Percentiles rank a stretch among this genome's conserved stretches.
Conservation (phyloP, 768 basidiomycete species). For the Kwoniella botswanensis region DNA sequence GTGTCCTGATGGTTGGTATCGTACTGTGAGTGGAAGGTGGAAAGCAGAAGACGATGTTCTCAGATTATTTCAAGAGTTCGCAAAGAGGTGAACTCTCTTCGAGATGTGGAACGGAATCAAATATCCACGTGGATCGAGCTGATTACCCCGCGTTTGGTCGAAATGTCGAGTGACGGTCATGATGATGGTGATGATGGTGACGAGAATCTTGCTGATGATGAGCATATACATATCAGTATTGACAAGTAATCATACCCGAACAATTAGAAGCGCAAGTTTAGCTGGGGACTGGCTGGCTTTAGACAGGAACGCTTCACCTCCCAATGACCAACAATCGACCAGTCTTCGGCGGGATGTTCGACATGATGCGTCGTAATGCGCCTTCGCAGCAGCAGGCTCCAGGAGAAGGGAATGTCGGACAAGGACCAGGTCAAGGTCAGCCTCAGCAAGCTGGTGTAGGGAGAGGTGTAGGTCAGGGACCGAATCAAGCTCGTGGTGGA, state of each 20-base stretch:
- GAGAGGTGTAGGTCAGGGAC: constrained; percentile 6
- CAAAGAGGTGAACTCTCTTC: neutral
- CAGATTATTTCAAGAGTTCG: too few relatives aligned
- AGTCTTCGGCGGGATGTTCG: constrained; percentile 21
- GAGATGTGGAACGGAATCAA: constrained; percentile 3
- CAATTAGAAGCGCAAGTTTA: too few relatives aligned
- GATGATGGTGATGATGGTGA: neutral
- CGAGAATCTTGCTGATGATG: neutral
- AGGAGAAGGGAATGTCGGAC: constrained; percentile 1
- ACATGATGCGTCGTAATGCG: constrained; percentile 20
- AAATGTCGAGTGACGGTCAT: neutral
- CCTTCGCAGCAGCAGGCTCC: constrained; percentile 5
- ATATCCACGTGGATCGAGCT: neutral
- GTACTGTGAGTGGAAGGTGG: constrained; percentile 13
- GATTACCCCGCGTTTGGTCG: neutral
- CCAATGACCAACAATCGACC: constrained; percentile 15
- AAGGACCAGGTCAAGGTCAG: neutral
- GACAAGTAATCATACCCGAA: neutral
- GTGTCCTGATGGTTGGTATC: constrained; percentile 18
- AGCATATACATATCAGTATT: neutral
- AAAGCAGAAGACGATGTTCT: constrained; percentile 19
- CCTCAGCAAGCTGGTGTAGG: neutral
- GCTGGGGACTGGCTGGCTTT: neutral
- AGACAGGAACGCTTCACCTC: neutral
- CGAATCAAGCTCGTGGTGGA: neutral